These are phyloP conservation scores for Bombardia bombarda DNA, from an alignment of 495 filamentous ascomycete species.

Conservation along the genomic window DNA sequence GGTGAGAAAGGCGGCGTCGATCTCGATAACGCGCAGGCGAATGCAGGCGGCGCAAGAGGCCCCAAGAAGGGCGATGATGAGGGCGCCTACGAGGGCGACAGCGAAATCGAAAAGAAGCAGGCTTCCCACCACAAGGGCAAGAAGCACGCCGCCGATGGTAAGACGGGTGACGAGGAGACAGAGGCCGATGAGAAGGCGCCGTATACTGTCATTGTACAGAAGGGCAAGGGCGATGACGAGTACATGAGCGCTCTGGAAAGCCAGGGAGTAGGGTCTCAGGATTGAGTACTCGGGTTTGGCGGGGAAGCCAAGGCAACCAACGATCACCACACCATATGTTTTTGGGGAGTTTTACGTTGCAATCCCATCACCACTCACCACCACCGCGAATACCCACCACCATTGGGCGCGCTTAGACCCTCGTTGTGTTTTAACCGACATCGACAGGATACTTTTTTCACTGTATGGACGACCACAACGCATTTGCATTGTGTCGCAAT, in stretches of 20 bases:
- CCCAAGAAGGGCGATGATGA: conserved; percentile 20
- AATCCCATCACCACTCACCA: too few species aligned
- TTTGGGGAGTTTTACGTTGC: too few species aligned
- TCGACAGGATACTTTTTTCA: too few species aligned
- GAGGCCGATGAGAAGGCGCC: conserved; percentile 16
- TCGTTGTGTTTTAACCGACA: too few species aligned
- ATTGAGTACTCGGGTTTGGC: too few species aligned
- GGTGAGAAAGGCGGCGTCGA: conserved; percentile 42
- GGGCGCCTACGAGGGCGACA: conserved; percentile 27
- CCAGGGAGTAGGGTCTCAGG: too few species aligned
- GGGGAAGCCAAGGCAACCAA: too few species aligned
- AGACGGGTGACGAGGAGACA: conserved; percentile 10
- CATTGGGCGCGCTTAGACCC: too few species aligned
- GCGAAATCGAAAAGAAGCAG: conserved; percentile 20
- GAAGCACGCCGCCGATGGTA: too few species aligned
- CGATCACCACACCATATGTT: too few species aligned
- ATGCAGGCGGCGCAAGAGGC: conserved; percentile 35
- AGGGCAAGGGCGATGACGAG: conserved; percentile 29
- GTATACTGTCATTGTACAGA: conserved; percentile 25
- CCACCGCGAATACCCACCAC: too few species aligned
- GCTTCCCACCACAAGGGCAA: too few species aligned
- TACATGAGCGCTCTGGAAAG: conserved; percentile 25
- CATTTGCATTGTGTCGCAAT: neutral
- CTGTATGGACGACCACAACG: neutral
- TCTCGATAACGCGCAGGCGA: conserved; percentile 42